Evolutionary conservation across 2,329 filamentous ascomycete genomes (phyloP).

Genomic region (Aspergillus bombycis): DNA sequence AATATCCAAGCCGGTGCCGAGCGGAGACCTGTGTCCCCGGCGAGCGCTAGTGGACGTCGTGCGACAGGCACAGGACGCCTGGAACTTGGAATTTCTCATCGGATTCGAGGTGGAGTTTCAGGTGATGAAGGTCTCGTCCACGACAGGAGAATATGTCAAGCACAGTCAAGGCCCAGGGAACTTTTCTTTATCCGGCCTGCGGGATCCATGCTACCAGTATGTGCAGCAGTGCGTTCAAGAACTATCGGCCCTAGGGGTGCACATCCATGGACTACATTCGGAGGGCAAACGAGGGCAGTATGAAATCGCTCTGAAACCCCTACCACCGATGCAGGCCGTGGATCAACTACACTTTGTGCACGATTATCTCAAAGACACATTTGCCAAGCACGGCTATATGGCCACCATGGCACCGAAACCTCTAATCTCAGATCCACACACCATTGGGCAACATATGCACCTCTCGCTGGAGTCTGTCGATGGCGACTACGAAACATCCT

Average conservation of each 20-base stretch:
- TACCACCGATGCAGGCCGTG: slow-evolving; percentile 22
- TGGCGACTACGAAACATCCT: neutral
- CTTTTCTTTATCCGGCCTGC: slow-evolving; percentile 2
- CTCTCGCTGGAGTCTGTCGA: slow-evolving; percentile 20
- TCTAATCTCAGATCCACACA: neutral
- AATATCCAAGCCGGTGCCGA: neutral
- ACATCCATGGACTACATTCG: slow-evolving; percentile 18
- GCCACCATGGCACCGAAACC: slow-evolving; percentile 25
- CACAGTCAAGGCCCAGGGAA: neutral
- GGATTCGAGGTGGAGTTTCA: slow-evolving; percentile 20
- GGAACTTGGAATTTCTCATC: slow-evolving; percentile 13
- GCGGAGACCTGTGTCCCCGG: slow-evolving; percentile 12
- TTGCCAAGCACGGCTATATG: slow-evolving; percentile 18
- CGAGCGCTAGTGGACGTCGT: slow-evolving; percentile 8
- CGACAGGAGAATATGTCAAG: neutral
- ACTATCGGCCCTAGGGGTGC: slow-evolving; percentile 8
- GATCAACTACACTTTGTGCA: slow-evolving; percentile 22
- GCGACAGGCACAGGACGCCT: neutral
- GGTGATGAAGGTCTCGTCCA: slow-evolving; percentile 2
- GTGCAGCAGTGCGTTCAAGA: slow-evolving; percentile 8
- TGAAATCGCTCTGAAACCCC: slow-evolving; percentile 20
- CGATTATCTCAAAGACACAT: slow-evolving; percentile 17
- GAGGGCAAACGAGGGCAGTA: slow-evolving; percentile 21
- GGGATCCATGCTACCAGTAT: slow-evolving; percentile 11
- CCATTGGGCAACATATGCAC: slow-evolving; percentile 22